Percentiles rank a stretch among this genome's conserved stretches.
Evolutionary conservation across 768 basidiomycete species (phyloP).

Genomic region (Sporobolomyces roseus): DNA sequence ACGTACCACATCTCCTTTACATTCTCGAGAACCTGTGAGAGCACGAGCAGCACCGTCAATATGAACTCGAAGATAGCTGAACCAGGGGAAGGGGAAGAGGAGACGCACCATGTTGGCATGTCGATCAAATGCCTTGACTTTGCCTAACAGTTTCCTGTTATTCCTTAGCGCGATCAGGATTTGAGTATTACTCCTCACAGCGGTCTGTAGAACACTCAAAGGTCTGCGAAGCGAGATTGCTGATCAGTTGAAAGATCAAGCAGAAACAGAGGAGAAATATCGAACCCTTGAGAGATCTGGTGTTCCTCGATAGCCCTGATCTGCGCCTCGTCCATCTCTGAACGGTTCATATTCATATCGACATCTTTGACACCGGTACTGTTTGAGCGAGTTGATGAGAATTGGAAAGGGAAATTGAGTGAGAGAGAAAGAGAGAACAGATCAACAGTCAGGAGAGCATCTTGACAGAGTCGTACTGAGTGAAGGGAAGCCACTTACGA

Average conservation of each 20-base stretch:
- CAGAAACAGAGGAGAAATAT: slow-evolving; percentile 30
- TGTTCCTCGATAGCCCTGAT: slow-evolving; percentile 94
- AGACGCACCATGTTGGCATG: slow-evolving; percentile 88
- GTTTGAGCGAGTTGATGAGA: neutral
- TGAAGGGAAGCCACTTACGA: neutral
- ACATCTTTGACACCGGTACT: neutral
- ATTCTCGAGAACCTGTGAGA: slow-evolving; percentile 79
- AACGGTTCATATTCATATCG: slow-evolving; percentile 56
- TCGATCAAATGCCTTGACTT: slow-evolving; percentile 85
- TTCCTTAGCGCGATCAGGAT: slow-evolving; percentile 94
- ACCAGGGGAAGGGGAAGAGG: neutral
- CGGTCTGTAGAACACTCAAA: slow-evolving; percentile 89
- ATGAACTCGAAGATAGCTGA: neutral
- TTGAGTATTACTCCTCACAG: slow-evolving; percentile 95
- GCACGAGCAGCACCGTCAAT: no score
- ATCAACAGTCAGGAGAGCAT: no score
- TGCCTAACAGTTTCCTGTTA: slow-evolving; percentile 80
- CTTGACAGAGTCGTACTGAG: no score
- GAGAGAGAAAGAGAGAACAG: neutral
- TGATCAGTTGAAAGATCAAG: no score
- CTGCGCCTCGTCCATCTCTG: slow-evolving; percentile 95
- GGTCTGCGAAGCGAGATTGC: slow-evolving; percentile 55
- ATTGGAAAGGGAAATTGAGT: neutral
- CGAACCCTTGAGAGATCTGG: slow-evolving; percentile 80
- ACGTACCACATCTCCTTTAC: slow-evolving; percentile 74